A percentile compares a stretch with the other conserved stretches of the same genome.
These are phyloP conservation scores for Lolium rigidum DNA, from an alignment of 176 grass and related monocot species.

Conservation along the genomic window DNA sequence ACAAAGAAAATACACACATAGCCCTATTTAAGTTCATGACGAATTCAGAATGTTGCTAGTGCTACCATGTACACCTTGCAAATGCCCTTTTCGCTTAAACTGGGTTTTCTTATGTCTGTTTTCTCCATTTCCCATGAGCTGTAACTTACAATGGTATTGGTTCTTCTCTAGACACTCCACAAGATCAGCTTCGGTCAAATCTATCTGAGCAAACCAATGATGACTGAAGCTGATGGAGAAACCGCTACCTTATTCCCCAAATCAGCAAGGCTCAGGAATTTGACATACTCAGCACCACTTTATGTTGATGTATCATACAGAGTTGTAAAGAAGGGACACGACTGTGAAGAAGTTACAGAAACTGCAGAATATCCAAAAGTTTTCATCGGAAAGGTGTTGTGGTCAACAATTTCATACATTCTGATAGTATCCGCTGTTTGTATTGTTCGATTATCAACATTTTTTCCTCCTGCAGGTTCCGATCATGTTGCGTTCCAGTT, in stretches of 20 bases:
- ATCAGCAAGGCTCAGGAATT: conserved; percentile 89
- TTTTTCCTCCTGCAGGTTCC: conserved; percentile 60
- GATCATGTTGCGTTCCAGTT: conserved; percentile 96
- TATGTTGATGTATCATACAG: conserved; percentile 96
- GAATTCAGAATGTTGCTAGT: conserved; percentile 23
- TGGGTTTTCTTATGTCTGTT: conserved; percentile 7
- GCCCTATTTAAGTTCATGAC: background rate
- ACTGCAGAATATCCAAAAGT: conserved; percentile 92
- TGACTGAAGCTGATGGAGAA: conserved; percentile 97
- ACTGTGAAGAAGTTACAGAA: conserved; percentile 96
- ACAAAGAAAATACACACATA: conserved; percentile 15
- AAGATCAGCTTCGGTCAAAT: conserved; percentile 97
- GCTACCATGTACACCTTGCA: conserved; percentile 13
- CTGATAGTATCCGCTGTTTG: conserved; percentile 29
- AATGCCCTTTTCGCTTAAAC: conserved; percentile 28
- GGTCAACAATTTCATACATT: conserved; percentile 11
- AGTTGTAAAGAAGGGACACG: conserved; percentile 97
- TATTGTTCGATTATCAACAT: conserved; percentile 18
- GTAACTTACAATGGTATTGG: conserved; percentile 26
- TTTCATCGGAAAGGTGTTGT: conserved; percentile 91
- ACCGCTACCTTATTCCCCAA: conserved; percentile 95
- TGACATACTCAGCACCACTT: conserved; percentile 91
- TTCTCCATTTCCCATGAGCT: conserved; percentile 3
- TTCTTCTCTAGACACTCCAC: conserved; percentile 78
- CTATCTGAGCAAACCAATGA: conserved; percentile 95